phyloP scores from a whole-genome alignment of 768 basidiomycete genomes.

The Tephrocybe sp. region DNA sequence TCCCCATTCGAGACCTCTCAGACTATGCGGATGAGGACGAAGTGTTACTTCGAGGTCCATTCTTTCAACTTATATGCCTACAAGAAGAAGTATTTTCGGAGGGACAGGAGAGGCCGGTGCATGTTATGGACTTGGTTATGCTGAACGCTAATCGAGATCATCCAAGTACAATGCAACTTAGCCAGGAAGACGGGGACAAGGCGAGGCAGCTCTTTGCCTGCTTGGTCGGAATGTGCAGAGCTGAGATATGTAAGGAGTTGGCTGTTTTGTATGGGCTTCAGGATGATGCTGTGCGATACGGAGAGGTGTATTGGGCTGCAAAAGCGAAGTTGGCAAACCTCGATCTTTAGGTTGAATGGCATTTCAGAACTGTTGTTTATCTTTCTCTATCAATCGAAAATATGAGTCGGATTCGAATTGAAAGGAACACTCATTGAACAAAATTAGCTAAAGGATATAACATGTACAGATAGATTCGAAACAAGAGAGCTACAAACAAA shows the following conservation, averaged over 20 bases:
- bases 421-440: too few relatives aligned
- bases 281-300: conserved; percentile 6
- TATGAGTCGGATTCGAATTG: too few relatives aligned
- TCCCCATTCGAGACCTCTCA: conserved; percentile 12
- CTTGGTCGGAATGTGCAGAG: conserved; percentile 13
- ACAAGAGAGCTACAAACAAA: too few relatives aligned
- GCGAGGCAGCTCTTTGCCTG: conserved; percentile 15
- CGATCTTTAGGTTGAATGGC: background rate
- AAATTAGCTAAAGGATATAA: too few relatives aligned
- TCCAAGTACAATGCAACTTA: conserved; percentile 14
- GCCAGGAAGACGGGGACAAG: conserved; percentile 6
- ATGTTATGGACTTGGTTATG: conserved; percentile 17
- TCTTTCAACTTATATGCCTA: conserved; percentile 15
- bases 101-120: conserved; percentile 7
- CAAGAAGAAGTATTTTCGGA: conserved; percentile 10
- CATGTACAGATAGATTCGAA: too few relatives aligned
- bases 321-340: background rate
- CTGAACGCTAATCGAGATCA: conserved; percentile 16
- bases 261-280: conserved; percentile 3
- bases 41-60: conserved; percentile 14
- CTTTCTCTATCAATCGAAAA: too few relatives aligned
- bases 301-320: conserved; percentile 4
- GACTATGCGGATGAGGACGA: conserved; percentile 12
- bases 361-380: too few relatives aligned
- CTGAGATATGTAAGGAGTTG: conserved; percentile 8